These are phyloP conservation scores for Ceratocystis eucalypticola DNA, from an alignment of 2,329 filamentous ascomycete genomes.

Conservation along the genomic window DNA sequence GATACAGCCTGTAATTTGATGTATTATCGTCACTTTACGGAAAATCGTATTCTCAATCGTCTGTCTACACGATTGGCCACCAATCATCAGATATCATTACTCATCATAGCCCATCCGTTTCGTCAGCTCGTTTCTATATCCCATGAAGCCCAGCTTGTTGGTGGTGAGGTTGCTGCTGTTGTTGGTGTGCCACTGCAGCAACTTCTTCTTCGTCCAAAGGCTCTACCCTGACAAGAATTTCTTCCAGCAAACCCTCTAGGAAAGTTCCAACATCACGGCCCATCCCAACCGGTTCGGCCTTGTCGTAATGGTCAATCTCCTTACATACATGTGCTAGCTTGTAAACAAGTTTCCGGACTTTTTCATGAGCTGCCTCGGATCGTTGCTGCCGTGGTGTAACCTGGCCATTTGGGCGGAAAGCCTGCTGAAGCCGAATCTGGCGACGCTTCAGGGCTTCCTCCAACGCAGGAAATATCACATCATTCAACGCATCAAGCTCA, in stretches of 20 bases:
- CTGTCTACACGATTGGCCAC: too few species aligned
- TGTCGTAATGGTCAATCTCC: conserved; percentile 82
- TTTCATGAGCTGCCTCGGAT: conserved; percentile 61
- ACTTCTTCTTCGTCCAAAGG: conserved; percentile 61
- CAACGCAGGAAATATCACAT: conserved; percentile 84
- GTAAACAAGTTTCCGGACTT: conserved; percentile 64
- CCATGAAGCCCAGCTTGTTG: conserved; percentile 10
- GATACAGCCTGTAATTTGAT: too few species aligned
- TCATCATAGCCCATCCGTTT: background rate
- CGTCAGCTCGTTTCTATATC: background rate
- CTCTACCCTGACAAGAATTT: conserved; percentile 84
- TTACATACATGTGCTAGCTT: conserved; percentile 73
- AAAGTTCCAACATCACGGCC: conserved; percentile 80
- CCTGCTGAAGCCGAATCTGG: conserved; percentile 44
- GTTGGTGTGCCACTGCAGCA: conserved; percentile 11
- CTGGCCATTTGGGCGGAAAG: conserved; percentile 31
- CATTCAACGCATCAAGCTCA: conserved; percentile 73
- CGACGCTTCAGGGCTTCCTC: conserved; percentile 81
- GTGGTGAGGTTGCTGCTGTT: background rate
- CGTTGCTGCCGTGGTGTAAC: conserved; percentile 53
- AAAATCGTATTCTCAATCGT: too few species aligned
- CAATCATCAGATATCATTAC: background rate
- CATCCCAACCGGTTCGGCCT: conserved; percentile 81
- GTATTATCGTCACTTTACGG: too few species aligned
- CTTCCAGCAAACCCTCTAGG: conserved; percentile 76